Evolutionary conservation across 441 rosid genomes (phyloP).

Genomic region (Manihot esculenta): DNA sequence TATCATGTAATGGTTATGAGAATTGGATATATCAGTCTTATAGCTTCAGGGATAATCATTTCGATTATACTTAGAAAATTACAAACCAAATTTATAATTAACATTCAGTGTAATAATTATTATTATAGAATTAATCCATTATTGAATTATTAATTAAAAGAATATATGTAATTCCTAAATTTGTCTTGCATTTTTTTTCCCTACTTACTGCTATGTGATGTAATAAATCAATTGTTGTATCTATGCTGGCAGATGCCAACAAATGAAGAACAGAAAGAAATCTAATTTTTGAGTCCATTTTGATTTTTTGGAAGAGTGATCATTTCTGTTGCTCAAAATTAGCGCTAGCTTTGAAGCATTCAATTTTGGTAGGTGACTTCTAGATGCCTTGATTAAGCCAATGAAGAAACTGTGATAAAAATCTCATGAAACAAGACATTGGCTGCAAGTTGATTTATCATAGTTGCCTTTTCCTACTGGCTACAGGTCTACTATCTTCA

Average conservation of each 20-base stretch:
- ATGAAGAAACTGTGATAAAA: not conserved
- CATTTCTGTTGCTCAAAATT: not conserved
- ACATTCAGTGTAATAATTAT: too few species aligned
- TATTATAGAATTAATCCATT: too few species aligned
- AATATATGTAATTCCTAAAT: too few species aligned
- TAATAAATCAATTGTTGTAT: conserved; percentile 1
- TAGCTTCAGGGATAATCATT: not conserved
- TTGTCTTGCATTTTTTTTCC: too few species aligned
- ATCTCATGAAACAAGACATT: not conserved
- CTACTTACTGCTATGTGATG: not conserved
- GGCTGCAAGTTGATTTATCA: too few species aligned
- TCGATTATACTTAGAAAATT: too few species aligned
- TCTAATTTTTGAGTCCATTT: not conserved
- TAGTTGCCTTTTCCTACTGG: not conserved
- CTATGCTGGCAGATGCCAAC: not conserved
- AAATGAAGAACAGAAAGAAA: not conserved
- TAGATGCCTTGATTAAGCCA: not conserved
- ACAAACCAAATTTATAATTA: too few species aligned
- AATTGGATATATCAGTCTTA: not conserved
- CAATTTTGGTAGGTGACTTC: not conserved
- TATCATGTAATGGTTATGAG: not conserved
- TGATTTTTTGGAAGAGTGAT: not conserved
- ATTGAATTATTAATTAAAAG: too few species aligned
- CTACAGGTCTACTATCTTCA: too few species aligned
- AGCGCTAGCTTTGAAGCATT: not conserved